phyloP scores from a whole-genome alignment of 2,329 filamentous ascomycete genomes.

The Colletotrichum graminicola region DNA sequence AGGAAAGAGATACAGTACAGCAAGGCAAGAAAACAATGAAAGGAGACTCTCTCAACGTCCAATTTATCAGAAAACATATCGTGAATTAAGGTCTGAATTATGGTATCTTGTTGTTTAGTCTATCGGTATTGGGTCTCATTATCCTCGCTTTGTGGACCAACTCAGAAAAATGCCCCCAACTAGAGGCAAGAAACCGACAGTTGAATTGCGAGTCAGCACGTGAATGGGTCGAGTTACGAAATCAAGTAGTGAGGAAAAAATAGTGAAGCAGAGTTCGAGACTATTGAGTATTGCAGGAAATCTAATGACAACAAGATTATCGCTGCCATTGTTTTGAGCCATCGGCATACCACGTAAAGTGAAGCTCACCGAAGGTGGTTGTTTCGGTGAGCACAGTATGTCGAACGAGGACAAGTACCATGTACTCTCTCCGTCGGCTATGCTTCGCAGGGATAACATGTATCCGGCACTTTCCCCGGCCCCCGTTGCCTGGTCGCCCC shows the following conservation, averaged over 20 bases:
- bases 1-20: neutral
- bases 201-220: neutral
- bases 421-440: neutral
- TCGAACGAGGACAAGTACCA: neutral
- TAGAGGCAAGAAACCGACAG: neutral
- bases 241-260: too few species aligned
- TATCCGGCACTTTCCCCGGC: slow-evolving; percentile 5
- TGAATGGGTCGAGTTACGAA: neutral
- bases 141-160: neutral
- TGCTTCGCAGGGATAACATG: neutral
- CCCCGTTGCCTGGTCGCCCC: slow-evolving; percentile 40
- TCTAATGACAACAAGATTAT: neutral
- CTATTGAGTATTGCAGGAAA: neutral
- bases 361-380: neutral
- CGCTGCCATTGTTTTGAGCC: neutral
- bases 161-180: neutral
- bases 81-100: neutral
- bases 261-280: neutral
- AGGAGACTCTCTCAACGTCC: rapidly evolving
- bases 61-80: neutral
- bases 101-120: neutral
- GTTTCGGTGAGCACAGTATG: slow-evolving; percentile 19
- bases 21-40: neutral
- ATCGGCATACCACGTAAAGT: neutral
- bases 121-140: too few species aligned